Conservation (phyloP, 192 early-diverging fungal species). For the Gaertneriomyces sp. region DNA sequence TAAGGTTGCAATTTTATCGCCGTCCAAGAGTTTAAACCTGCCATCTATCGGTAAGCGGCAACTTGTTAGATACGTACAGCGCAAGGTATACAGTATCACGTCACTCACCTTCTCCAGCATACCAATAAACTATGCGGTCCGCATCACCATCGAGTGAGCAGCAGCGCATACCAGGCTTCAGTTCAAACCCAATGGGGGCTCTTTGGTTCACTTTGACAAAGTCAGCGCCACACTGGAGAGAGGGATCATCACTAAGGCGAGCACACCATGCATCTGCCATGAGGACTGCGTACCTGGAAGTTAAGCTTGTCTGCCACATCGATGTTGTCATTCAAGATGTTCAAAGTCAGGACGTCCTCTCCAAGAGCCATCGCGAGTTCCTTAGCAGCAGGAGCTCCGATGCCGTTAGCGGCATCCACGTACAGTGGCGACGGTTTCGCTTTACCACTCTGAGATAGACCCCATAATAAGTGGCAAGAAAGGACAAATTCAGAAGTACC, state of each 20-base stretch:
- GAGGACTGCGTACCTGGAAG: slow-evolving; percentile 56
- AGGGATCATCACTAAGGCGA: background rate
- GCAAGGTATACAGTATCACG: background rate
- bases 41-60: slow-evolving; percentile 41
- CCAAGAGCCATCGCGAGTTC: slow-evolving; percentile 68
- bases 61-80: background rate
- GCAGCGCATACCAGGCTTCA: slow-evolving; percentile 67
- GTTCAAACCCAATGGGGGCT: slow-evolving; percentile 64
- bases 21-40: slow-evolving; percentile 89
- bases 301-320: slow-evolving; percentile 75
- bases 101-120: slow-evolving; percentile 62
- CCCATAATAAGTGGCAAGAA: too few species aligned
- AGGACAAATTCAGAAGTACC: background rate
- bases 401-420: slow-evolving; percentile 94
- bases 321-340: slow-evolving; percentile 75
- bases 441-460: slow-evolving; percentile 61
- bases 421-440: slow-evolving; percentile 61
- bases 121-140: slow-evolving; percentile 97
- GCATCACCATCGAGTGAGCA: slow-evolving; percentile 97
- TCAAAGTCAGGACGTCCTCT: slow-evolving; percentile 59
- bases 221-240: slow-evolving; percentile 85
- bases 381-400: slow-evolving; percentile 86
- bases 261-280: background rate
- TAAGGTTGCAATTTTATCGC: slow-evolving; percentile 97
- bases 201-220: slow-evolving; percentile 91